These are phyloP conservation scores for Russula ochroleuca DNA, from an alignment of 768 basidiomycete species.

Conservation along the genomic window DNA sequence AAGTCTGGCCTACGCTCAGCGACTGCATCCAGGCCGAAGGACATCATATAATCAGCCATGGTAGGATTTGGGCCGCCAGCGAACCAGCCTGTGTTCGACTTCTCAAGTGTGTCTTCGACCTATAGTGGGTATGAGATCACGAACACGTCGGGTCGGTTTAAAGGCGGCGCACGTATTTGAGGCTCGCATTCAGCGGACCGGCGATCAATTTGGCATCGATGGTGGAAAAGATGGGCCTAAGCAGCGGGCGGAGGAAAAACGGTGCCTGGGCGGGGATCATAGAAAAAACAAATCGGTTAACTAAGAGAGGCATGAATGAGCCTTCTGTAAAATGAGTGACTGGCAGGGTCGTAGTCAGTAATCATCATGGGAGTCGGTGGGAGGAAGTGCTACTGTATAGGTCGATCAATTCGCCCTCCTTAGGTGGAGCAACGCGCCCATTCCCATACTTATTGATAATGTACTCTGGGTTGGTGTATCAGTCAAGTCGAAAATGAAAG, in stretches of 20 bases:
- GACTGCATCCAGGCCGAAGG: slow-evolving; percentile 38
- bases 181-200: slow-evolving; percentile 33
- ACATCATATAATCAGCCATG: slow-evolving; percentile 45
- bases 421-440: slow-evolving; percentile 29
- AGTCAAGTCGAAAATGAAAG: neutral
- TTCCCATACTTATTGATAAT: slow-evolving; percentile 42
- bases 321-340: slow-evolving; percentile 43
- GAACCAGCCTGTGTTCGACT: slow-evolving; percentile 31
- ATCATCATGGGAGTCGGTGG: neutral
- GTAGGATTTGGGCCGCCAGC: slow-evolving; percentile 44
- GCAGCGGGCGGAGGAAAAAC: slow-evolving; percentile 38
- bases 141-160: neutral
- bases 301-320: slow-evolving; percentile 40
- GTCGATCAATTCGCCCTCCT: slow-evolving; percentile 36
- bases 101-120: slow-evolving; percentile 20
- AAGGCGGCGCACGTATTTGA: slow-evolving; percentile 30
- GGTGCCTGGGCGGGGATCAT: slow-evolving; percentile 35
- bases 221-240: slow-evolving; percentile 33
- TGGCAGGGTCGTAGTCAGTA: slow-evolving; percentile 24
- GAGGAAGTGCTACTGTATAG: slow-evolving; percentile 34
- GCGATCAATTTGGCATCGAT: slow-evolving; percentile 32
- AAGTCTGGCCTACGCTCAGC: slow-evolving; percentile 19
- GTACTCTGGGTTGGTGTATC: slow-evolving; percentile 35
- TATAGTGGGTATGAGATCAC: slow-evolving; percentile 6
- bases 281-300: slow-evolving; percentile 37